phyloP scores from a whole-genome alignment of 1,139 yeast species.

The Pichia inconspicua region DNA sequence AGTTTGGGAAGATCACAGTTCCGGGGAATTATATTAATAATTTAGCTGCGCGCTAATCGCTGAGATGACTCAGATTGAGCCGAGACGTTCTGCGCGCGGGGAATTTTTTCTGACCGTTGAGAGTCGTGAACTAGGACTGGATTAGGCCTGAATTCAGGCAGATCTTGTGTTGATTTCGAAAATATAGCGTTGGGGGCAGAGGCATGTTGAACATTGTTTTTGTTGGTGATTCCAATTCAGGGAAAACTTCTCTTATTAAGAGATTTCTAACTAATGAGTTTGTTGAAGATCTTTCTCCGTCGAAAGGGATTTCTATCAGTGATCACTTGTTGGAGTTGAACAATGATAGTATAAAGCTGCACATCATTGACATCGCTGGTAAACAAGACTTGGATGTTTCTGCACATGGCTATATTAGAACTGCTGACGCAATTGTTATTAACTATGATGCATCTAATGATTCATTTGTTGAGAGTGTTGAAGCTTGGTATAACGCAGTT shows the following conservation, averaged over 20 bases:
- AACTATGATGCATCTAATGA: background rate
- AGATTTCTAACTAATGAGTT: background rate
- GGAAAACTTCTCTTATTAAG: background rate
- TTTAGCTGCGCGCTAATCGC: too few relatives aligned
- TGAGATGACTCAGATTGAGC: too few relatives aligned
- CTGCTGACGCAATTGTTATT: background rate
- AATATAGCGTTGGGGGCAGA: too few relatives aligned
- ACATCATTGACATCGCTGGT: background rate
- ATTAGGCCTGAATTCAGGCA: too few relatives aligned
- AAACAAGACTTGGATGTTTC: background rate
- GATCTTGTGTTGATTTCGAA: too few relatives aligned
- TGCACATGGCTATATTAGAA: background rate
- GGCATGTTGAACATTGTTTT: background rate
- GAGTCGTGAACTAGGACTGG: too few relatives aligned
- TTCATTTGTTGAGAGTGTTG: background rate
- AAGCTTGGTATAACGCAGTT: background rate
- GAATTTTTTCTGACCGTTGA: too few relatives aligned
- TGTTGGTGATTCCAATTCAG: background rate
- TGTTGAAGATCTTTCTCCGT: background rate
- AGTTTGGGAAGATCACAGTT: too few relatives aligned
- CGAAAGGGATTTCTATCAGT: background rate
- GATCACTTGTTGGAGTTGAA: background rate
- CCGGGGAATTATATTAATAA: too few relatives aligned
- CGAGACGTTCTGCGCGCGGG: too few relatives aligned
- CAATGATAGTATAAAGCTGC: background rate